Base-by-base conservation (phyloP, 2,329 filamentous ascomycete species). In the Epichloe sibirici region DNA sequence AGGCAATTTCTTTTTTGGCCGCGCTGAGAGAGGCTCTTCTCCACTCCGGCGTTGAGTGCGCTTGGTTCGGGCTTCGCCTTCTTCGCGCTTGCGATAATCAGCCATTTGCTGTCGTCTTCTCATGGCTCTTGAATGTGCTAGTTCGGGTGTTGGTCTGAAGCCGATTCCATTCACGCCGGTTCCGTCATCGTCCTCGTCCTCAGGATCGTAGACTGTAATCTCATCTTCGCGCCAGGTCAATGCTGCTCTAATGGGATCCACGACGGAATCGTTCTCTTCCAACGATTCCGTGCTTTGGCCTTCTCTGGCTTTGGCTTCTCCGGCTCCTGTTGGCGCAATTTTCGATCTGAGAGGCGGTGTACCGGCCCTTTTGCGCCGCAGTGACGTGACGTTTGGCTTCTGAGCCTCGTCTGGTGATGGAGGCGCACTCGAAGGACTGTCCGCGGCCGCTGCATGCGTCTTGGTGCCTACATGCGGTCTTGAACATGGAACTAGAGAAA, bases 211-310 rank as follows among this genome's bases (percentile, higher is more conserved):
- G 31, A 83, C 72, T 2, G 82, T 85, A 55, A 85, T 85, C 61
- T 85, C 82, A 58, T 84, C 77, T 57, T 83, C 79, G 59, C 81
- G 80, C 82, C 82, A 85, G 2, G 82, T 85, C 50, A 84, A 69
- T 3, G 79, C 74, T 6, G 80, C 79, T 38, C 79, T 73, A 9
- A 81, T 62, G 0, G 78, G 77, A 51, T 81, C 78, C 50, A 72
- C 66, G 31, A 78, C 59, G 12, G 68, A 69, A 8, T 68, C 64
- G 8, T 70, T 66, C 15, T 56, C 56, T 34, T 59, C 61, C n/a
- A 13, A 13, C 15, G 23, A 53, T 54, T 17, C 59, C 54, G 9
- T 55, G 25, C 17, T 9, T 12, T 25, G 13, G 8, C 21, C 21
- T 12, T 31, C 38, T 35, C 38, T 6, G 5, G 12, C 25, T 7